Conservation (phyloP, 495 filamentous ascomycete species). For the Aspergillus coremiiformis region DNA sequence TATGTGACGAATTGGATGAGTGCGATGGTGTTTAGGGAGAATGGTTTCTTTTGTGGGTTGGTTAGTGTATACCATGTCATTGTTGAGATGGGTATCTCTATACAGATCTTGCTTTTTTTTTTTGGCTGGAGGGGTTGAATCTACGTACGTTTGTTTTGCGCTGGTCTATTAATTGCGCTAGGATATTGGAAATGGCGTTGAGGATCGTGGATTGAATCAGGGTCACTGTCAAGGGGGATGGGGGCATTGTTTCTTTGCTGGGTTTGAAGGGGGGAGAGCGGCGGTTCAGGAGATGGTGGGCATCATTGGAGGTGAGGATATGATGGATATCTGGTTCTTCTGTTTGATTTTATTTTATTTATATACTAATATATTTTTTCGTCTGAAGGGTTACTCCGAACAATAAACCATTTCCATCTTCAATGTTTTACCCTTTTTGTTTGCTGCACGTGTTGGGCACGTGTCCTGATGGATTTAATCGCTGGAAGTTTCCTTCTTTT, state of each 20-base stretch:
- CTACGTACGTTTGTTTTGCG: slow-evolving; percentile 54
- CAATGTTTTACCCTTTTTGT: neutral
- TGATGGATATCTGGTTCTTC: too few relatives aligned
- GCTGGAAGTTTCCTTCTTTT: neutral
- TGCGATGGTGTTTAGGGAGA: slow-evolving; percentile 50
- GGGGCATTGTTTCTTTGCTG: slow-evolving; percentile 12
- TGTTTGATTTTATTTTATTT: too few relatives aligned
- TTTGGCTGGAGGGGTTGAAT: neutral
- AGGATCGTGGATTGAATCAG: slow-evolving; percentile 67
- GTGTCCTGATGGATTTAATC: slow-evolving; percentile 4
- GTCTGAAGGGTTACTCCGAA: too few relatives aligned
- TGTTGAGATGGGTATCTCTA: too few relatives aligned
- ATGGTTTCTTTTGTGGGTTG: slow-evolving; percentile 14
- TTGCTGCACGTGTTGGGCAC: slow-evolving; percentile 10
- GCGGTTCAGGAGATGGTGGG: neutral
- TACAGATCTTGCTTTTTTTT: neutral
- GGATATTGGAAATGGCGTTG: slow-evolving; percentile 66
- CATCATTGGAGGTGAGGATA: neutral
- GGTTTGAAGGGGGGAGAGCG: neutral
- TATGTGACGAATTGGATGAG: slow-evolving; percentile 76
- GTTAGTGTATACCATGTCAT: slow-evolving; percentile 1
- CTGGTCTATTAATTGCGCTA: slow-evolving; percentile 71
- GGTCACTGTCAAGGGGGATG: slow-evolving; percentile 52
- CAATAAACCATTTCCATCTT: too few relatives aligned
- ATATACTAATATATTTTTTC: too few relatives aligned